A percentile compares a stretch with the other conserved stretches of the same genome.
Evolutionary conservation across 192 early-diverging fungal genomes (phyloP).

Genomic region (Allomyces javanicus): DNA sequence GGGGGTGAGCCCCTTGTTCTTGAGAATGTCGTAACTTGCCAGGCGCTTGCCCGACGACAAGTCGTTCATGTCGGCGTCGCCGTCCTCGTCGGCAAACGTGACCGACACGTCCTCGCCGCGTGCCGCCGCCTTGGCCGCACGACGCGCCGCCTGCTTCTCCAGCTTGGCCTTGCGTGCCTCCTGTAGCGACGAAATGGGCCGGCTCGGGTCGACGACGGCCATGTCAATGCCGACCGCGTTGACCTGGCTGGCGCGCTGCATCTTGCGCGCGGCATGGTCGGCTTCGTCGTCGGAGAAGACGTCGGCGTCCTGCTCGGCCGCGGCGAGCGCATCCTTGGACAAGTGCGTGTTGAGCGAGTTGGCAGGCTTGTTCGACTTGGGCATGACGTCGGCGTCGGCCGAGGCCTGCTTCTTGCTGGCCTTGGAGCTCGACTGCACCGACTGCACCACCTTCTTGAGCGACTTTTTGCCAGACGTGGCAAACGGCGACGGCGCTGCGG

Average conservation of each 20-base stretch:
- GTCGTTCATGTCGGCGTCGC: conserved; percentile 1
- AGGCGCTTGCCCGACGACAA: conserved; percentile 40
- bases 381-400: background rate
- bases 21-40: conserved; percentile 72
- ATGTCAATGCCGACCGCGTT: background rate
- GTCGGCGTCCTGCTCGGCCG: background rate
- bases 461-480: background rate
- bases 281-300: background rate
- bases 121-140: conserved; percentile 20
- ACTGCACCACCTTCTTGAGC: background rate
- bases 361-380: background rate
- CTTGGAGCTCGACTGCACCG: background rate
- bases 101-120: conserved; percentile 15
- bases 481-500: background rate
- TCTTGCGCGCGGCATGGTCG: background rate
- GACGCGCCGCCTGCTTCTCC: conserved; percentile 19
- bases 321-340: background rate
- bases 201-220: background rate
- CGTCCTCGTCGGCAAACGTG: background rate
- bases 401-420: background rate
- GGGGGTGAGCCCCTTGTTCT: conserved; percentile 89
- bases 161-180: conserved; percentile 14
- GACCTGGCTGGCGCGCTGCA: background rate
- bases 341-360: background rate
- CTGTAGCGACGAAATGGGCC: background rate